Base-by-base conservation (phyloP, 202 grass and related monocot genomes). In the Alloteropsis angusta region DNA sequence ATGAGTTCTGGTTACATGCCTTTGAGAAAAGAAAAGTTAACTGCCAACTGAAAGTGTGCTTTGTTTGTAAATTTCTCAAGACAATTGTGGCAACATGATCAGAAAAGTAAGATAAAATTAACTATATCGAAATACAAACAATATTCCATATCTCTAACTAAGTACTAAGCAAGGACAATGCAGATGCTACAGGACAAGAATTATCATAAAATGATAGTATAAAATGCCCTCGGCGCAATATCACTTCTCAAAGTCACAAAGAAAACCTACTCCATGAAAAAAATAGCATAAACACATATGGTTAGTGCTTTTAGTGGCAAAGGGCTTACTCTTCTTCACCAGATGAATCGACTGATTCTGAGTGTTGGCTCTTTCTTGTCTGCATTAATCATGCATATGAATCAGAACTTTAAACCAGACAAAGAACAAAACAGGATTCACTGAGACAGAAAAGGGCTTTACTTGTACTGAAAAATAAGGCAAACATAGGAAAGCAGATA, bases 261-360 rank as follows among this genome's bases (percentile, higher is more conserved):
- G 45, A 47, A 36, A 44, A 17, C n/a, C 55, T 13, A 87, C 21
- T 61, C 21, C 76, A 62, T 65, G 47, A 75, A 56, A 68, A 68
- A 34, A 69, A 32, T 36, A 63, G 11, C n/a, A 38, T 82, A 60
- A 79, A 74, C 30, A 85, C 10, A 72, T 60, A 81, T 75, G 17
- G 9, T 66, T 37, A 15, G 48, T 50, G 18, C 28, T 82, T 64
- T 36, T 50, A 65, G 73, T 42, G 41, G 28, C 15, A 65, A 81
- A 76, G 23, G 76, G 42, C 92, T 80, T 96, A 99, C 92, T 96
- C 90, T 93, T 99, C 96, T 95, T 95, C 96, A 80, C 88, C 90
- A 87, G 96, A 99, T 32, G 90, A 99, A 88, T 93, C 96, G 16
- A 96, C 84, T 80, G 90, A 91, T 84, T 99, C 96, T 37, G 82